Conservation (phyloP, 2,329 filamentous ascomycete species). For the Helicocarpus griseus region DNA sequence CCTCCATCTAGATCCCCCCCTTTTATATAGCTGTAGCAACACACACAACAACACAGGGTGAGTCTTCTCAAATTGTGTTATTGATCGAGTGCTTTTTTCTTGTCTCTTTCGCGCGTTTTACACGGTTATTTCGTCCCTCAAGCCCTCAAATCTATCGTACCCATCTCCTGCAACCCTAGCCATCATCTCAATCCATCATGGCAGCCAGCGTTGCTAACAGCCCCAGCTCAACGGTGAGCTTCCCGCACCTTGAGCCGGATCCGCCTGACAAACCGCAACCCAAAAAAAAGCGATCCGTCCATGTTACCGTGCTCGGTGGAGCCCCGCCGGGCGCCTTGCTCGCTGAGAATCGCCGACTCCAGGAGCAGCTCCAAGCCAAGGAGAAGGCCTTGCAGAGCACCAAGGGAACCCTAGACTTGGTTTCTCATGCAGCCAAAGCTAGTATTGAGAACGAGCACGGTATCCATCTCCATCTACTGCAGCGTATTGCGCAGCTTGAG, state of each 20-base stretch:
- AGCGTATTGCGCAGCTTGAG: slow-evolving; percentile 14
- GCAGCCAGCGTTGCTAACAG: not conserved
- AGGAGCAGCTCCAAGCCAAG: not conserved
- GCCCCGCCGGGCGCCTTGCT: not conserved
- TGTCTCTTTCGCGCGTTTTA: not conserved
- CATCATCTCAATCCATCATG: not conserved
- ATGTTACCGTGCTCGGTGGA: too few species aligned
- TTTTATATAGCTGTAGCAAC: too few species aligned
- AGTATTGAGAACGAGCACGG: slow-evolving; percentile 7
- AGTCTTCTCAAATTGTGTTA: not conserved
- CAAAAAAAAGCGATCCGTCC: too few species aligned
- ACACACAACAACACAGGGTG: not conserved
- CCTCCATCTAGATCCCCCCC: not conserved
- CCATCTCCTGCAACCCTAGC: not conserved
- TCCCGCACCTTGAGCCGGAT: not conserved
- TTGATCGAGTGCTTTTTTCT: too few species aligned
- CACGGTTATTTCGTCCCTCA: not conserved
- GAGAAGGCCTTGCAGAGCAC: slow-evolving; percentile 6
- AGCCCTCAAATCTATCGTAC: not conserved
- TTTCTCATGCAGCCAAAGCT: slow-evolving; percentile 2
- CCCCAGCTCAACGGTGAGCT: not conserved
- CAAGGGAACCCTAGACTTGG: slow-evolving; percentile 10
- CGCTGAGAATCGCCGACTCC: not conserved
- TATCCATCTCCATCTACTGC: slow-evolving; percentile 7
- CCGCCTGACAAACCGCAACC: not conserved